Base-by-base conservation (phyloP, 2,329 filamentous ascomycete species). In the Epichloe glyceriae region DNA sequence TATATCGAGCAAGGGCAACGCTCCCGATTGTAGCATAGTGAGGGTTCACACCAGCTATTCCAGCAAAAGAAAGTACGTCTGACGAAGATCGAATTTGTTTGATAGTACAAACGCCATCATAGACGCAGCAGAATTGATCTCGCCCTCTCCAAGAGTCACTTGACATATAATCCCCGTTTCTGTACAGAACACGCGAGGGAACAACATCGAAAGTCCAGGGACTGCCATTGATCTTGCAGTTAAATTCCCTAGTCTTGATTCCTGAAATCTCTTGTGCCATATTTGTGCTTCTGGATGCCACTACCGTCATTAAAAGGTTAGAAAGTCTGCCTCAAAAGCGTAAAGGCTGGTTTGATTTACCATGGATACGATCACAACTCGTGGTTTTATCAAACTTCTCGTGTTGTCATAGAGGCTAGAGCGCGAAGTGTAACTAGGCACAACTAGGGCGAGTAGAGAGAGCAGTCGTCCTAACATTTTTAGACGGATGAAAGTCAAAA, bases 31-130 rank as follows among this genome's bases (percentile, higher is more conserved):
- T 87, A 20, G 75, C 80, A 26, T 79, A 67, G 54, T 82, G 77
- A 0, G 85, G 86, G 62, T 80, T 88, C 42, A 87, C 73, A n/a
- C 86, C 85, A 2, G 80, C 85, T 54, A 90, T 88, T 2, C 85
- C 86, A 1, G 75, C 79, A 33, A 86, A 52, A 89, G 65, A 65
- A 88, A 87, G 67, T 89, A 89, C 1, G 85, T 84, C 46, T 71
- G 64, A 1, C 68, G 73, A 12, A 89, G 72, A 64, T 88, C 74
- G 63, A 89, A 87, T 11, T 68, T 60, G 1, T 70, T 62, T 0
- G 79, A 84, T 14, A 82, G 72, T n/a, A 78, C 69, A 10, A 88
- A 70, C 0, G 85, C 78, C 45, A 74, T 74, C 53, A 86, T 74
- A 0, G 82, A 82, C 6, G 76, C 67, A 0, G 86, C 86, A 0